These are phyloP conservation scores for Remersonia thermophila DNA, from an alignment of 2,329 filamentous ascomycete species.

Conservation along the genomic window DNA sequence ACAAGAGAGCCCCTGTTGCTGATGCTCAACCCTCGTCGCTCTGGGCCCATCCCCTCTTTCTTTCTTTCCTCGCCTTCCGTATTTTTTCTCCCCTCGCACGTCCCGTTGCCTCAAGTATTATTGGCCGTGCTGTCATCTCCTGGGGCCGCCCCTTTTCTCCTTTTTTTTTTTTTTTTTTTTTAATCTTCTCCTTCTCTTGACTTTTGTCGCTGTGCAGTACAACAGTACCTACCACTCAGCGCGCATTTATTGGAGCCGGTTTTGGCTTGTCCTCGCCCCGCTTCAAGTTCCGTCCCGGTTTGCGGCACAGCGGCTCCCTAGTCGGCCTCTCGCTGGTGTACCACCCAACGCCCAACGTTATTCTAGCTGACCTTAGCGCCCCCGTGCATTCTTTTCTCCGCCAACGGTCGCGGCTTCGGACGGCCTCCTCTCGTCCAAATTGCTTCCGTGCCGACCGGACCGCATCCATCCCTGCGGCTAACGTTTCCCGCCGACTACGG, in stretches of 20 bases:
- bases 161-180: neutral
- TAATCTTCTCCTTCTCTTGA: neutral
- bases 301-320: too few relatives aligned
- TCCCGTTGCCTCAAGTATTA: too few relatives aligned
- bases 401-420: neutral
- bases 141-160: neutral
- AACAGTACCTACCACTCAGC: too few relatives aligned
- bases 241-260: too few relatives aligned
- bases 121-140: neutral
- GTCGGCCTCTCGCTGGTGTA: neutral
- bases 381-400: constrained; percentile 1
- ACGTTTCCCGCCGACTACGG: constrained; percentile 10
- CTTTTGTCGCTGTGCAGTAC: too few relatives aligned
- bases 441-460: constrained; percentile 4
- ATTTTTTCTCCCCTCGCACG: neutral
- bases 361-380: neutral
- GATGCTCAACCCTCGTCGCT: too few relatives aligned
- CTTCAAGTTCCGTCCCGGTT: too few relatives aligned
- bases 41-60: neutral
- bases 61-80: neutral
- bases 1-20: too few relatives aligned
- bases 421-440: neutral
- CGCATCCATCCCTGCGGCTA: constrained; percentile 8
- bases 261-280: neutral
- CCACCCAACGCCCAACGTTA: neutral